Evolutionary conservation across 2,329 filamentous ascomycete genomes (phyloP), one percentile per base, ranked within the genome.

Genomic region (Stemphylium vesicarium): DNA sequence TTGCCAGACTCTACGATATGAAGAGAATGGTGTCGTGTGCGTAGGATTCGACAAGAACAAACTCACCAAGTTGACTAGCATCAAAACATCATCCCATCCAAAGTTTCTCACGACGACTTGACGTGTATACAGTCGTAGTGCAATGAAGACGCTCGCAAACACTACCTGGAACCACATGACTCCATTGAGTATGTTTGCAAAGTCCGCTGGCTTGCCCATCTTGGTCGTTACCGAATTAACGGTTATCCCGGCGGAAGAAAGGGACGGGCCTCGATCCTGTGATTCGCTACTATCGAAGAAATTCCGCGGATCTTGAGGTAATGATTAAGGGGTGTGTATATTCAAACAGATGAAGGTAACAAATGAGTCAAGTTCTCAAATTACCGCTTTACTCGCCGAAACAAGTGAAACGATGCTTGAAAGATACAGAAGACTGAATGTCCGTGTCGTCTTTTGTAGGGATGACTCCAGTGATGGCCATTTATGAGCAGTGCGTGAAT

Each of bases 101-200:
- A 70, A 24, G 36, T 59, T 70, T 12, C 59, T 55, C 20, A 72
- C 65, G 22, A 73, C 61, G 37, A 56, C 66, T 42, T 66, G 57
- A 1, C 70, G 57, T 6, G 70, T 71, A 50, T 73, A 73, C 16
- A 70, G 39, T 38, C 70, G 60, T 15, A 68, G 45, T 4, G 47
- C 61, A 8, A 72, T 60, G 36, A 72, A 69, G 7, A 71, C 10
- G 15, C 56, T 56, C 11, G 64, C 67, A 24, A 72, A 31, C 4
- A 56, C 32, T 4, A 71, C 63, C 38, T 72, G 66, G n/a, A 64
- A 58, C 63, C 69, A 72, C 65, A 73, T 69, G 12, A 72, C 66
- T 29, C 63, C 66, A 48, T 68, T 66, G 49, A 71, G 59, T 16
- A 69, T 64, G 29, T 44, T 33, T 2, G 65, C 57, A 22, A 57